These are phyloP conservation scores for Trichoderma gamsii DNA, from an alignment of 495 filamentous ascomycete genomes.

Conservation along the genomic window DNA sequence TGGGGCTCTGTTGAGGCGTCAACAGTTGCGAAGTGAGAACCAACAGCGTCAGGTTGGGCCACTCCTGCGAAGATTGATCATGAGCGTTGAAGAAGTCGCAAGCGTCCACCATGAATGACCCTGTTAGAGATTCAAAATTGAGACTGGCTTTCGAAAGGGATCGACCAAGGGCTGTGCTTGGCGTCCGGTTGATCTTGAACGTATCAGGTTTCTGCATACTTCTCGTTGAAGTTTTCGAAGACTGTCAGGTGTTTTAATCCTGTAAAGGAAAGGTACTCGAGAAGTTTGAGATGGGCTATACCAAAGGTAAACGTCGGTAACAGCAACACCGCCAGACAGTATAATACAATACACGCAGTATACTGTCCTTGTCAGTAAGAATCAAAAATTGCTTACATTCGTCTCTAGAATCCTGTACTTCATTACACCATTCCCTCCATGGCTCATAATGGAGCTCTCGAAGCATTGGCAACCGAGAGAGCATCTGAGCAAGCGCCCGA, in stretches of 20 bases:
- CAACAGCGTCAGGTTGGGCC: neutral
- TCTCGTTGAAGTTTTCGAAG: neutral
- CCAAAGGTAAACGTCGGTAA: too few relatives aligned
- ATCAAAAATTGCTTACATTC: slow-evolving; percentile 19
- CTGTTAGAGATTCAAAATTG: neutral
- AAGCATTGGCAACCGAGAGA: slow-evolving; percentile 29
- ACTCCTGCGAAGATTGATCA: neutral
- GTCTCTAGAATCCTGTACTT: slow-evolving; percentile 22
- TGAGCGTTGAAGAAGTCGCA: neutral
- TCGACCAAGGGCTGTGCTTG: neutral
- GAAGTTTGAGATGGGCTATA: too few relatives aligned
- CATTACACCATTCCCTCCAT: slow-evolving; percentile 27
- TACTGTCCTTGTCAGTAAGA: neutral
- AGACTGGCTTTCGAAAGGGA: neutral
- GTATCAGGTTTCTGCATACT: neutral
- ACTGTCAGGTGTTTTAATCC: neutral
- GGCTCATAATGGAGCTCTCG: slow-evolving; percentile 31
- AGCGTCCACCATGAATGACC: neutral
- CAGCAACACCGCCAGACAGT: too few relatives aligned
- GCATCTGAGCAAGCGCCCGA: slow-evolving; percentile 26
- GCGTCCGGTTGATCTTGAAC: neutral
- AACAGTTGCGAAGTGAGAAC: neutral
- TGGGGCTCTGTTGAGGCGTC: neutral
- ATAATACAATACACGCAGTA: too few relatives aligned
- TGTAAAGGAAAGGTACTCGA: neutral